Base-by-base conservation (phyloP, 2,329 filamentous ascomycete species). In the Trichoderma cornu-damae region DNA sequence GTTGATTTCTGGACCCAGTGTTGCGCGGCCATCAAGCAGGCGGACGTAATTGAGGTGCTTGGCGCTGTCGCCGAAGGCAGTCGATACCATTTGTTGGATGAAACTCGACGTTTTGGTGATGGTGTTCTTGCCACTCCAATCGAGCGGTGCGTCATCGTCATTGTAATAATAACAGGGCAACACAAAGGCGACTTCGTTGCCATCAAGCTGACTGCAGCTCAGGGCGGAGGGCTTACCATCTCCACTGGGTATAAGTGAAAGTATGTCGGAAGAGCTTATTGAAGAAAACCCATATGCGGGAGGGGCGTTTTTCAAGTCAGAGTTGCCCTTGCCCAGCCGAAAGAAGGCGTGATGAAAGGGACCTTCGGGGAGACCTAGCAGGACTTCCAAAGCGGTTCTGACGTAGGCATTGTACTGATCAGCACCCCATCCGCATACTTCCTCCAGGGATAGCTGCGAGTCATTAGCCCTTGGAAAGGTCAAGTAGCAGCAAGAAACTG, bases 371-470 rank as follows among this genome's bases (percentile, higher is more conserved):
- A 11, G 54, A 1, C 66, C 67, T 2, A 65, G 47, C 4, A 72
- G 37, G 4, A 70, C 63, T 3, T 70, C 65, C 5, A 67, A 59
- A 0, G 65, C 63, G 0, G 63, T 62, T 26, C 50, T 60, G 16
- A 72, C 48, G 24, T 65, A 64, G 0, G 50, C 51, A 37, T 64
- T 64, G 56, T 63, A 71, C 43, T 68, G 64, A 42, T 69, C 64
- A 11, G 63, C 61, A 2, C 60, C 66, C 59, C 64, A 70, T 12
- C 12, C 20, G 14, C 7, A 44, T 5, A 43, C 22, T 7, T 42
- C 22, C 30, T 40, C 14, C 11, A 4, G 35, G 22, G 34, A 18
- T 20, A 20, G 14, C n/a, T 6, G 16, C n/a, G 40, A 37, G n/a
- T 20, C 12, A 7, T 28, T 34, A 2, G n/a, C 3, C 9, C 11